Conservation (phyloP, 1,139 yeast species). For the Debaryomyces sp. region DNA sequence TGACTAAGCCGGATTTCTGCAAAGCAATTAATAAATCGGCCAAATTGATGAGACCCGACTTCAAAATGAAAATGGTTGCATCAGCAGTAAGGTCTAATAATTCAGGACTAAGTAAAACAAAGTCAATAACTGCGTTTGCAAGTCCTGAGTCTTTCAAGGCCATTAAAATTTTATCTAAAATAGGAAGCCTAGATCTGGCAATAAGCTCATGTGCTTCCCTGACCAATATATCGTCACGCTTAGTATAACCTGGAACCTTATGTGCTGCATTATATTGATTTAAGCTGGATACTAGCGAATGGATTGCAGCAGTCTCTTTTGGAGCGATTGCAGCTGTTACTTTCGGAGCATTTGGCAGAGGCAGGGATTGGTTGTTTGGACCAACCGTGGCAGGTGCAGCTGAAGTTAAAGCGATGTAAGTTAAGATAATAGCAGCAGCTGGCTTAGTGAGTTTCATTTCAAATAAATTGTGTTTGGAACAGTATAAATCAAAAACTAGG, state of each 20-base stretch:
- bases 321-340: background rate
- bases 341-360: background rate
- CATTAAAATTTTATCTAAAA: constrained; percentile 26
- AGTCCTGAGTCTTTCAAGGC: constrained; percentile 26
- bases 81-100: constrained; percentile 26
- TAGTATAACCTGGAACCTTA: constrained; percentile 6
- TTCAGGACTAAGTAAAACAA: constrained; percentile 27
- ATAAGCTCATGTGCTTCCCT: constrained; percentile 8
- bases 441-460: constrained; percentile 14
- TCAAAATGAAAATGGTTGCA: constrained; percentile 26
- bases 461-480: background rate
- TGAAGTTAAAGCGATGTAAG: constrained; percentile 13
- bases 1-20: constrained; percentile 31
- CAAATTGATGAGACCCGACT: constrained; percentile 24
- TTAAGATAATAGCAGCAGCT: constrained; percentile 13
- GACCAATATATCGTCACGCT: background rate
- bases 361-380: background rate
- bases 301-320: constrained; percentile 5
- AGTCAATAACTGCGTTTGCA: constrained; percentile 27
- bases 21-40: constrained; percentile 30
- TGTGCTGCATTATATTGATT: constrained; percentile 11
- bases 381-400: constrained; percentile 10
- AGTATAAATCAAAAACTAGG: background rate
- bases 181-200: constrained; percentile 21
- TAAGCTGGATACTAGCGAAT: constrained; percentile 13